Evolutionary conservation across 768 basidiomycete genomes (phyloP).

Genomic region (Pisolithus marmoratus): DNA sequence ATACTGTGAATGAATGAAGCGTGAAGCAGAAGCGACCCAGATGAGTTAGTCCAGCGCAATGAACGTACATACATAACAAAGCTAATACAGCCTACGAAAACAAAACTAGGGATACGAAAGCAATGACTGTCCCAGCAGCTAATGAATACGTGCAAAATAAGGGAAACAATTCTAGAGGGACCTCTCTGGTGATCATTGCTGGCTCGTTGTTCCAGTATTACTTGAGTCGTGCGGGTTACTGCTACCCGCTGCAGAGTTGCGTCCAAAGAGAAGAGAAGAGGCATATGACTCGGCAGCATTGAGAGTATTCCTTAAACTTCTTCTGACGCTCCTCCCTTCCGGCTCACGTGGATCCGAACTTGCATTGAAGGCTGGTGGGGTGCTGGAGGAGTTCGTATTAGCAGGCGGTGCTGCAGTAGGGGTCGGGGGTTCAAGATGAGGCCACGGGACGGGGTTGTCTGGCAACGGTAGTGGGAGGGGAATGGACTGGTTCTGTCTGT

Average conservation of each 20-base stretch:
- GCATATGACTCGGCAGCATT: conserved; percentile 69
- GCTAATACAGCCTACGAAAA: neutral
- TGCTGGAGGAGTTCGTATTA: conserved; percentile 38
- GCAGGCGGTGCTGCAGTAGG: conserved; percentile 27
- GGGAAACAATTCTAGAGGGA: neutral
- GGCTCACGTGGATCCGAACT: conserved; percentile 26
- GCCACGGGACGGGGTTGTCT: conserved; percentile 35
- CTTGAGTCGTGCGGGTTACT: neutral
- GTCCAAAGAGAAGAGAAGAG: conserved; percentile 60
- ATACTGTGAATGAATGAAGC: too few species aligned
- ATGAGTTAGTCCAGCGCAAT: neutral
- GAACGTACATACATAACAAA: neutral
- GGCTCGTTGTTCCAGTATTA: neutral
- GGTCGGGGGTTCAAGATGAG: conserved; percentile 38
- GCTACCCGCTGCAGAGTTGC: conserved; percentile 22
- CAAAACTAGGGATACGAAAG: conserved; percentile 1
- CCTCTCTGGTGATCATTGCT: neutral
- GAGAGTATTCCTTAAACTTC: conserved; percentile 61
- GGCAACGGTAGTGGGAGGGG: conserved; percentile 1
- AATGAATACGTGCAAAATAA: neutral
- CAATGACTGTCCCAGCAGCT: neutral
- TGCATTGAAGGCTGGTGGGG: conserved; percentile 30
- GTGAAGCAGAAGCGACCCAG: too few species aligned
- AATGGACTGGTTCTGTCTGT: conserved; percentile 8
- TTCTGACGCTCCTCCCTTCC: conserved; percentile 53